phyloP scores from a whole-genome alignment of 352 stramenopile species.

The Phytopythium delawarense region DNA sequence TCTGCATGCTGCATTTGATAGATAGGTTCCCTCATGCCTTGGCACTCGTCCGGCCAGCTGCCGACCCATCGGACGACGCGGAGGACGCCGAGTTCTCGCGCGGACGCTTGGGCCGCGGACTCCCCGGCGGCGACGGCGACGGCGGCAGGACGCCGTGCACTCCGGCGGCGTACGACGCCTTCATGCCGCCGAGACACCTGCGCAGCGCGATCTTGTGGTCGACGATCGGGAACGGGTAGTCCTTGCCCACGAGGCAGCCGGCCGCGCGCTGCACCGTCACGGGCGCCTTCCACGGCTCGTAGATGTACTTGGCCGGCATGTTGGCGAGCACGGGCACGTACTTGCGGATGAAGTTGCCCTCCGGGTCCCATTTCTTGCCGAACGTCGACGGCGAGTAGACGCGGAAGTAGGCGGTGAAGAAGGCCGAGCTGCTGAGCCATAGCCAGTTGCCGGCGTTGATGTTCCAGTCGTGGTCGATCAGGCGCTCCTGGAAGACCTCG shows the following conservation, averaged over 20 bases:
- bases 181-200: slow-evolving; percentile 89
- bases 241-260: slow-evolving; percentile 85
- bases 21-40: background rate
- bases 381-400: slow-evolving; percentile 94
- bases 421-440: slow-evolving; percentile 93
- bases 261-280: slow-evolving; percentile 77
- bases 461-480: slow-evolving; percentile 97
- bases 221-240: slow-evolving; percentile 95
- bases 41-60: background rate
- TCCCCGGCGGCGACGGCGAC: slow-evolving; percentile 8
- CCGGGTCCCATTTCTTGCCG: slow-evolving; percentile 95
- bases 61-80: slow-evolving; percentile 27
- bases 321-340: slow-evolving; percentile 90
- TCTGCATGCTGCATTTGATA: background rate
- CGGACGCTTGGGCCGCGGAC: slow-evolving; percentile 23
- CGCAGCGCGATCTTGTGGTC: slow-evolving; percentile 91
- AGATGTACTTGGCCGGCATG: slow-evolving; percentile 96
- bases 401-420: slow-evolving; percentile 98
- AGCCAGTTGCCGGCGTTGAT: slow-evolving; percentile 98
- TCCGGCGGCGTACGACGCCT: slow-evolving; percentile 79
- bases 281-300: slow-evolving; percentile 96
- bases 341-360: slow-evolving; percentile 91
- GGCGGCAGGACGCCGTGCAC: slow-evolving; percentile 22
- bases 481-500: slow-evolving; percentile 88
- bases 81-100: slow-evolving; percentile 33